Evolutionary conservation across 371 early-diverging fungal species (phyloP).

Genomic region (Mortierella sp.): DNA sequence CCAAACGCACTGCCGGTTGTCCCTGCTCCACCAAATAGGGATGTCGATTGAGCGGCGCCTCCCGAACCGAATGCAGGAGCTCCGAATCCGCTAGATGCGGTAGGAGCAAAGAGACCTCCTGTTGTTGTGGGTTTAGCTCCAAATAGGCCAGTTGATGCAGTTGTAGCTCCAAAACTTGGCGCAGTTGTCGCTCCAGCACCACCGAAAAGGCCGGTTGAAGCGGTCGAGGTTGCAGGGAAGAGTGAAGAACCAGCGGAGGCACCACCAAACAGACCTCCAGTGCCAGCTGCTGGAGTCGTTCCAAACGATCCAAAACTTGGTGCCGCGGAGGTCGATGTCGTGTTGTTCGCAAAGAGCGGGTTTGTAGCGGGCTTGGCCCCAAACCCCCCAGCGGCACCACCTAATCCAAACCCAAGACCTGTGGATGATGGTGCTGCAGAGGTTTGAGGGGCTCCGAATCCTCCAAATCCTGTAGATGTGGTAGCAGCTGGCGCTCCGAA

Average conservation of each 20-base stretch:
- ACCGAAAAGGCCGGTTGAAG: constrained; percentile 55
- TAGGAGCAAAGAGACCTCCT: constrained; percentile 46
- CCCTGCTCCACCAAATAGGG: constrained; percentile 38
- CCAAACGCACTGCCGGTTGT: constrained; percentile 27
- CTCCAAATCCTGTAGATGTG: constrained; percentile 60
- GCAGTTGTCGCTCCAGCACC: constrained; percentile 41
- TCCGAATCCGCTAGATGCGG: constrained; percentile 44
- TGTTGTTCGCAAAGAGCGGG: constrained; percentile 55
- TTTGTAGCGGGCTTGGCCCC: constrained; percentile 61
- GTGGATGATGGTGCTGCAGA: constrained; percentile 57
- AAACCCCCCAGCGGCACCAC: constrained; percentile 59
- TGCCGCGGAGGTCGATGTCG: constrained; percentile 36
- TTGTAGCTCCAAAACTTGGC: constrained; percentile 39
- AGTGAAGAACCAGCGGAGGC: constrained; percentile 43
- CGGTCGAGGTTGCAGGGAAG: constrained; percentile 37
- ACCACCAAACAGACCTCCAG: constrained; percentile 49
- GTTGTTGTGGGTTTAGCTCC: constrained; percentile 51
- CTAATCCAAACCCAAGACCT: constrained; percentile 61
- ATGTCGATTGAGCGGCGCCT: constrained; percentile 23
- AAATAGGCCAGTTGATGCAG: constrained; percentile 37
- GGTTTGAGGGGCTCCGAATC: constrained; percentile 60
- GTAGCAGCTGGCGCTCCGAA: constrained; percentile 59
- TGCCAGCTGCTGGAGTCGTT: constrained; percentile 30
- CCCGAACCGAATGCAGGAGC: constrained; percentile 33
- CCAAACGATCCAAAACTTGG: constrained; percentile 57